Base-by-base conservation (phyloP, 106 monocot species). In the Apostasia shenzhenica region DNA sequence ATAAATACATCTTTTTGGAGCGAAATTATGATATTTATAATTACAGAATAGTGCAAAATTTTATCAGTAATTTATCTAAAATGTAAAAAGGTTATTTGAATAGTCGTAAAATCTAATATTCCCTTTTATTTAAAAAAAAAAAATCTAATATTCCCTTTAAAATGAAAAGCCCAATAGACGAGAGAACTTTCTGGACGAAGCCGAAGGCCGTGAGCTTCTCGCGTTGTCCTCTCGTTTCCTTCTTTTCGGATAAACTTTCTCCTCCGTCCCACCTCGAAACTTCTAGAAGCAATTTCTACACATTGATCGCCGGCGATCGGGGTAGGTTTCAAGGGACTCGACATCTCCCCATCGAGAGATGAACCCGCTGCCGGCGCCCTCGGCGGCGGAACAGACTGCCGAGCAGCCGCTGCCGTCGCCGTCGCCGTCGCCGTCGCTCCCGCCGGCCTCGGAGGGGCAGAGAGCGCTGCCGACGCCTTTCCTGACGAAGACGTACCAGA, bases 401-500 rank as follows among this genome's bases (percentile, higher is more conserved):
- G 71, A 77, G 11, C 13, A 48, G 5, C 57, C 67, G 41, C 59
- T 74, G 49, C 45, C 49, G 48, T 11, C 52, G 48, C 46, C 70
- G 39, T 52, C 75, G 11, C 47, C 49, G 5, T 12, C 68, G 63
- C 1, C 26, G 0, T 26, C 59, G 75, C 41, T 59, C 2, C 38
- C 55, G 53, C 13, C 76, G 51, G 54, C 71, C 10, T 44, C 41
- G 43, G 77, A 68, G 3, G 76, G 70, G 38, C 87, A 83, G 83
- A 55, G 88, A 70, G 67, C 88, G 39, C 70, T 90, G 4, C 91
- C 91, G 51, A 91, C 91, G 54, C 94, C 94, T 48, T 94, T 94
- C 77, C 81, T 94, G 8, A 81, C 78, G 46, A 94, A 94, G 79
- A 91, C 94, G 14, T 94, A 94, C 75, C 87, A 94, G 70, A 73